These are phyloP conservation scores for Phyllosticta citriasiana DNA, from an alignment of 2,329 filamentous ascomycete species.

Conservation along the genomic window DNA sequence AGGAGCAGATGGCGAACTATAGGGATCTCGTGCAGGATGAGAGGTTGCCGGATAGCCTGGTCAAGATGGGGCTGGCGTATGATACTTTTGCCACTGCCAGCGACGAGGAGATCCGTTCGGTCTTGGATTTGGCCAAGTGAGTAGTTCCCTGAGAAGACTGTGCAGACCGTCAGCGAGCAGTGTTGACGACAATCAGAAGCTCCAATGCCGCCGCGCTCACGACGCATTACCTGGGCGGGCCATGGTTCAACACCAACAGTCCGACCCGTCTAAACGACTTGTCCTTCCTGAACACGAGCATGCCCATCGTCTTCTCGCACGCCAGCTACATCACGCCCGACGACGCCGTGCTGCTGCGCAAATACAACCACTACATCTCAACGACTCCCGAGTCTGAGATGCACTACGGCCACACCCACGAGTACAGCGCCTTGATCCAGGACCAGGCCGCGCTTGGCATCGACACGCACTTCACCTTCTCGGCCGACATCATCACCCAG, in stretches of 20 bases:
- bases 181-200: not conserved
- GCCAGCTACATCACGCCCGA: slow-evolving; percentile 34
- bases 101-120: slow-evolving; percentile 5
- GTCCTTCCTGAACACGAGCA: slow-evolving; percentile 33
- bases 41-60: slow-evolving; percentile 2
- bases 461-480: slow-evolving; percentile 46
- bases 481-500: slow-evolving; percentile 36
- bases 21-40: slow-evolving; percentile 2
- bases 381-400: slow-evolving; percentile 51
- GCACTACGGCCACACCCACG: slow-evolving; percentile 47
- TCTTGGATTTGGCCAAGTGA: slow-evolving; percentile 4
- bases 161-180: not conserved
- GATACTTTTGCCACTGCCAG: slow-evolving; percentile 11
- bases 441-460: slow-evolving; percentile 46
- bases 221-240: slow-evolving; percentile 20
- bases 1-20: slow-evolving; percentile 11
- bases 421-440: slow-evolving; percentile 31
- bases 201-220: slow-evolving; percentile 32
- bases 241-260: slow-evolving; percentile 23
- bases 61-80: slow-evolving; percentile 13
- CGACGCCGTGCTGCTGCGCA: slow-evolving; percentile 35
- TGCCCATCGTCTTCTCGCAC: slow-evolving; percentile 45
- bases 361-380: slow-evolving; percentile 44
- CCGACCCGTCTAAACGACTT: slow-evolving; percentile 30
- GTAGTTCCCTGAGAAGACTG: not conserved